Evolutionary conservation across 805 yeast genomes (phyloP).

Genomic region (Zygoascus bituminiphila): DNA sequence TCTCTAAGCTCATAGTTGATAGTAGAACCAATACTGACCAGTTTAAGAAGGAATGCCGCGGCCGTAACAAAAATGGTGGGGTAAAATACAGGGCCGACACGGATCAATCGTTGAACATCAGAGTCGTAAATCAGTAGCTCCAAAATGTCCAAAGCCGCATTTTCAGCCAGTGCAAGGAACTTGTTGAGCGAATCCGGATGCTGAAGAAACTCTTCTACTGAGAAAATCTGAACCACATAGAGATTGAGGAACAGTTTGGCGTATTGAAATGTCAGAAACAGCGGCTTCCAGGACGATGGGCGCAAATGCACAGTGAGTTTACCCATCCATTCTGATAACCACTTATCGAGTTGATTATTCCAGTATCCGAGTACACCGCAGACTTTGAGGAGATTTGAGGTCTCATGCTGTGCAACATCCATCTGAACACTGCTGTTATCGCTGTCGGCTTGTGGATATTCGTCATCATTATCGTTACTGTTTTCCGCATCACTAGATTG

Average conservation of each 20-base stretch:
- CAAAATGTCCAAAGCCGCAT: slow-evolving; percentile 17
- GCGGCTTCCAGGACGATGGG: slow-evolving; percentile 20
- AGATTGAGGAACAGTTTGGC: slow-evolving; percentile 18
- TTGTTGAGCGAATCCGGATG: neutral
- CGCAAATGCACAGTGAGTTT: slow-evolving; percentile 13
- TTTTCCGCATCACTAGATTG: neutral
- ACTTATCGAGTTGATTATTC: slow-evolving; percentile 18
- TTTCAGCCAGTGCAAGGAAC: slow-evolving; percentile 15
- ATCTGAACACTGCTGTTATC: neutral
- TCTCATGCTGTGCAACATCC: neutral
- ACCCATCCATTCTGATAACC: slow-evolving; percentile 20
- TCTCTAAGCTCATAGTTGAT: slow-evolving; percentile 8
- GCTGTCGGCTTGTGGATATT: neutral
- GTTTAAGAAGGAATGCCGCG: slow-evolving; percentile 17
- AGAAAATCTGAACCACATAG: slow-evolving; percentile 7
- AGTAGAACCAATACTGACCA: slow-evolving; percentile 10
- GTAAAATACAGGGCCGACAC: slow-evolving; percentile 19
- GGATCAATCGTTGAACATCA: slow-evolving; percentile 17
- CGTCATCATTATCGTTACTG: neutral
- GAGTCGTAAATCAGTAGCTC: slow-evolving; percentile 16
- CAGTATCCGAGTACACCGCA: slow-evolving; percentile 11
- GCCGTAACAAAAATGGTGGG: slow-evolving; percentile 21
- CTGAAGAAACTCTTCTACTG: slow-evolving; percentile 2
- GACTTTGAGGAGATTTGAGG: neutral
- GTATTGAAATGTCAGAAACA: slow-evolving; percentile 18